Conservation (phyloP, 202 grass and related monocot species). For the Cymbopogon flexuosus region DNA sequence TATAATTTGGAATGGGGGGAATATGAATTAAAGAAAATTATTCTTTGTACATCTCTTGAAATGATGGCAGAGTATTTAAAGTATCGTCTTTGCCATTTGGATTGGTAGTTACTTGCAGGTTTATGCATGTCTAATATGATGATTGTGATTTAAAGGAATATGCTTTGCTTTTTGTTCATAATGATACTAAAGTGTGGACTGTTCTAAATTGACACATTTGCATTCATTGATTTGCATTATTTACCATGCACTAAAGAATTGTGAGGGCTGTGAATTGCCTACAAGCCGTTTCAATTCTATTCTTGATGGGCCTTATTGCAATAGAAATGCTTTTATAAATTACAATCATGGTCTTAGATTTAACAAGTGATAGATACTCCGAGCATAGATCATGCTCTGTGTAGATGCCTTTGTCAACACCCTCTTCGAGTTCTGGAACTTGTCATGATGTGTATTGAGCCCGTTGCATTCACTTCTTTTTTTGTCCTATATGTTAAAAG, state of each 20-base stretch:
- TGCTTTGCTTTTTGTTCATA: neutral
- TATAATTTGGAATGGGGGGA: neutral
- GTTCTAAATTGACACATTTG: neutral
- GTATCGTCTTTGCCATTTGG: neutral
- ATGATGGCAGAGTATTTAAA: neutral
- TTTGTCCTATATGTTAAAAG: neutral
- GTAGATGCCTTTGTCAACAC: slow-evolving; percentile 14
- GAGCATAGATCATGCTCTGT: neutral
- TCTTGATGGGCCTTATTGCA: neutral
- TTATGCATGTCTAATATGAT: neutral
- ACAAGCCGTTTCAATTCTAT: neutral
- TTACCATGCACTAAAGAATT: neutral
- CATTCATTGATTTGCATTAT: neutral
- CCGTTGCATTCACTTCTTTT: neutral
- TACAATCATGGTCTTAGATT: neutral
- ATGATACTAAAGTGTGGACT: neutral
- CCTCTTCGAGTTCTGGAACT: neutral
- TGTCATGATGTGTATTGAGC: neutral
- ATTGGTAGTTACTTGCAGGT: neutral
- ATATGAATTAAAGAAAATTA: neutral
- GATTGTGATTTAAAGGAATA: neutral
- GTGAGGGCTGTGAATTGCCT: neutral
- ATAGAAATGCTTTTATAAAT: neutral
- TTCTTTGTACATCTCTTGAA: neutral
- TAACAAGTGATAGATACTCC: neutral